These are phyloP conservation scores for Closterium sp. DNA, from an alignment of 139 green algal genomes.

Conservation along the genomic window DNA sequence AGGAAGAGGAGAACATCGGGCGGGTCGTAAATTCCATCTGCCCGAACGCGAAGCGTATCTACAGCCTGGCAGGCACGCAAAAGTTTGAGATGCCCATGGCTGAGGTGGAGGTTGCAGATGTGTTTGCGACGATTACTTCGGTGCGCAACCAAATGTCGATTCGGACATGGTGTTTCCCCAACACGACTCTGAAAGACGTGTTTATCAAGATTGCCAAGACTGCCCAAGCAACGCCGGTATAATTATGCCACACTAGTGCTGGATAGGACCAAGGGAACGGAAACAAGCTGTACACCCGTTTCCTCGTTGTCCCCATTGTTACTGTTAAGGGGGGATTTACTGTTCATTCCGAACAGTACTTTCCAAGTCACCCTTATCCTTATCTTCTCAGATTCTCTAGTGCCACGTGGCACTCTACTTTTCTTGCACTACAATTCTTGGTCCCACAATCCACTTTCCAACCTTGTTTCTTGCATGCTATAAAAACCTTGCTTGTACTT, in stretches of 20 bases:
- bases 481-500: too few species aligned
- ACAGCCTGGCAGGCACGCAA: slow-evolving; percentile 65
- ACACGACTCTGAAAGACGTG: slow-evolving; percentile 90
- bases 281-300: too few species aligned
- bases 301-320: too few species aligned
- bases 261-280: too few species aligned
- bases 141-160: slow-evolving; percentile 34
- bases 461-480: too few species aligned
- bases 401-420: too few species aligned
- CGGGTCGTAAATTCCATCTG: slow-evolving; percentile 24
- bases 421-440: too few species aligned
- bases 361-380: too few species aligned
- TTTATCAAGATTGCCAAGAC: slow-evolving; percentile 68
- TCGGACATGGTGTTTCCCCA: slow-evolving; percentile 83
- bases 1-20: slow-evolving; percentile 57
- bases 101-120: slow-evolving; percentile 46
- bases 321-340: too few species aligned
- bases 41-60: slow-evolving; percentile 58
- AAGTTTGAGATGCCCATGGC: slow-evolving; percentile 67
- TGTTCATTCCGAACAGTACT: too few species aligned
- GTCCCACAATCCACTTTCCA: too few species aligned
- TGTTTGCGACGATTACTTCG: slow-evolving; percentile 36
- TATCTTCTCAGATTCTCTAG: too few species aligned
- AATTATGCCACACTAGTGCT: neutral
- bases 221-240: neutral